Evolutionary conservation across 208 protist genomes (phyloP).

Genomic region (Novymonas esmeraldas): DNA sequence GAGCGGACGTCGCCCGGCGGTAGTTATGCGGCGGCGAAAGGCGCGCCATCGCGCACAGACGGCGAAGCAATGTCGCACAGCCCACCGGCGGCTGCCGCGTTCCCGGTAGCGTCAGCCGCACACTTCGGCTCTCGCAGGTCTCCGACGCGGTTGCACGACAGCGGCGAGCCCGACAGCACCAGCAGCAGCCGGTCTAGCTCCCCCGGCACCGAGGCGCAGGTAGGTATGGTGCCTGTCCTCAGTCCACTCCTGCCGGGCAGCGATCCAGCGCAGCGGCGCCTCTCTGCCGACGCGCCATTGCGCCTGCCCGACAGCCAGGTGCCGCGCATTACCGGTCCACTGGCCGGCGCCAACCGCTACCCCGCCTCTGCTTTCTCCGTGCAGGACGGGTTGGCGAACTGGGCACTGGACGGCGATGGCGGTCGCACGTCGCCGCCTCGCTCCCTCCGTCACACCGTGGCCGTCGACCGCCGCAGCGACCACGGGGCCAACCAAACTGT

Average conservation of each 20-base stretch:
- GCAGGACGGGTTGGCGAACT: background rate
- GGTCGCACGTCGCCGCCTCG: background rate
- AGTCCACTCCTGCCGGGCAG: constrained; percentile 17
- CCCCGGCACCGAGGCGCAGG: constrained; percentile 28
- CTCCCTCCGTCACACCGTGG: background rate
- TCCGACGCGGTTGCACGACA: background rate
- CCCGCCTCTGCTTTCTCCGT: background rate
- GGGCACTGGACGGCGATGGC: background rate
- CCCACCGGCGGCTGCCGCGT: background rate
- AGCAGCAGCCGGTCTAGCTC: constrained; percentile 31
- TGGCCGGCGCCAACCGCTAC: constrained; percentile 6
- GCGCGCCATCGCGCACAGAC: background rate
- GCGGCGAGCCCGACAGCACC: constrained; percentile 12
- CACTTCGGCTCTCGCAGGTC: background rate
- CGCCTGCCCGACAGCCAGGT: constrained; percentile 2
- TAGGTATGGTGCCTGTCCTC: constrained; percentile 29
- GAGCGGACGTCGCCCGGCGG: background rate
- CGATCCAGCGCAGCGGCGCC: background rate
- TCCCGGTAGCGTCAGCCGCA: background rate
- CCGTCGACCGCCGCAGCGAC: background rate
- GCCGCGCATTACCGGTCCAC: constrained; percentile 3
- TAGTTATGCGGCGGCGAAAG: background rate
- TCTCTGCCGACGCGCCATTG: background rate
- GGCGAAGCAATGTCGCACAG: constrained; percentile 1
- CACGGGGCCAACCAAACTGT: background rate